phyloP scores from a whole-genome alignment of 345 rosid genomes.

The Melaleuca alternifolia region DNA sequence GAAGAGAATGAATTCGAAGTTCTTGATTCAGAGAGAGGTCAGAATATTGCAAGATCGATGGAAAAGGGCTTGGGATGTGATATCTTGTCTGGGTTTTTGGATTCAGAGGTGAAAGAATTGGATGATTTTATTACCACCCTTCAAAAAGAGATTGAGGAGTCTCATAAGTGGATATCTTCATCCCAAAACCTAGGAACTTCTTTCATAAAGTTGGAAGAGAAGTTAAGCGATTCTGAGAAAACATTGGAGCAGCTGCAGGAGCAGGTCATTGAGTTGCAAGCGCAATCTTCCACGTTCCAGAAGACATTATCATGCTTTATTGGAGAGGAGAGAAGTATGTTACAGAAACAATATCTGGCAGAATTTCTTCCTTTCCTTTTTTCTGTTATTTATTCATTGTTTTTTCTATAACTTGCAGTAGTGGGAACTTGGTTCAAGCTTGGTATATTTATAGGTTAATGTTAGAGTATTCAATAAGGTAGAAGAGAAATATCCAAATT shows the following conservation, averaged over 20 bases:
- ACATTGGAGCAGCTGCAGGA: constrained; percentile 43
- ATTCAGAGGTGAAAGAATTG: constrained; percentile 54
- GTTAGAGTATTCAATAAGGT: background rate
- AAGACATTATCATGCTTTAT: constrained; percentile 38
- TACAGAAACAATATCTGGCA: background rate
- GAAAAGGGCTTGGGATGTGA: constrained; percentile 61
- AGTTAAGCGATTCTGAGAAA: constrained; percentile 39
- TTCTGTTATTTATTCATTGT: background rate
- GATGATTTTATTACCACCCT: constrained; percentile 30
- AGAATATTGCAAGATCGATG: constrained; percentile 15
- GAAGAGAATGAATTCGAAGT: constrained; percentile 73
- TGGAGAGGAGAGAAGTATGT: constrained; percentile 43
- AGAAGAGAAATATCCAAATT: background rate
- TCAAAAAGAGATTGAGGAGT: constrained; percentile 25
- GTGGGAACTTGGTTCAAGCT: background rate
- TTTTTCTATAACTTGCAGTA: background rate
- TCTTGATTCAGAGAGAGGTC: constrained; percentile 20
- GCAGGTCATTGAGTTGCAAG: constrained; percentile 56
- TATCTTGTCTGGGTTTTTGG: constrained; percentile 55
- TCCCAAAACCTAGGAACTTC: constrained; percentile 31
- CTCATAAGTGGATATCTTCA: constrained; percentile 29
- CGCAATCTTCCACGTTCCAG: constrained; percentile 45
- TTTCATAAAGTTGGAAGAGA: constrained; percentile 45
- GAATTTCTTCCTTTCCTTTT: background rate
- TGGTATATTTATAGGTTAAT: background rate